Evolutionary conservation across 148 eudicot genomes (phyloP).

Genomic region (Vaccinium vitisidaea): DNA sequence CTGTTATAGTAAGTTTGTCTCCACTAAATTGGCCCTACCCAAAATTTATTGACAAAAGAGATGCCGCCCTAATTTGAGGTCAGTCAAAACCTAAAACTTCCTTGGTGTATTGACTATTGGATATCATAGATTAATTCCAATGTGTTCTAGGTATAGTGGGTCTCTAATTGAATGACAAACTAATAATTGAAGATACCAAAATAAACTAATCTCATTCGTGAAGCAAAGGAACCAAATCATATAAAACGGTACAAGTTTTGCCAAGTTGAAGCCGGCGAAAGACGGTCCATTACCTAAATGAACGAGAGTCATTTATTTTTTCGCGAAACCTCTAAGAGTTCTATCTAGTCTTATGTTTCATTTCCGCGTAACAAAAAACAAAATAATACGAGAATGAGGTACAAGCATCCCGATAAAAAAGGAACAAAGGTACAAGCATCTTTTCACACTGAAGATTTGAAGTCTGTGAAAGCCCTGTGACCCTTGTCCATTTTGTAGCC

Average conservation of each 20-base stretch:
- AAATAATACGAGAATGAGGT: not conserved
- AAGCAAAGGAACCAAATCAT: slow-evolving; percentile 18
- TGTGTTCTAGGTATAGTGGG: slow-evolving; percentile 21
- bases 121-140: slow-evolving; percentile 3
- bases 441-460: not conserved
- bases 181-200: not conserved
- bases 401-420: too few species aligned
- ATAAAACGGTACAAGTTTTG: not conserved
- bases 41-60: slow-evolving; percentile 31
- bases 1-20: slow-evolving; percentile 18
- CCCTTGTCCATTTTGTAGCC: slow-evolving; percentile 12
- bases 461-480: not conserved
- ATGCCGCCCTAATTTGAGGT: not conserved
- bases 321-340: too few species aligned
- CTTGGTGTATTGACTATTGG: slow-evolving; percentile 25
- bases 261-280: not conserved
- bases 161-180: slow-evolving; percentile 6
- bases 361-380: too few species aligned
- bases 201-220: not conserved
- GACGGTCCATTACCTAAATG: not conserved
- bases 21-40: slow-evolving; percentile 30
- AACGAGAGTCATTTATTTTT: not conserved
- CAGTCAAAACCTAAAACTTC: slow-evolving; percentile 18
- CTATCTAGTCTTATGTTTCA: too few species aligned
- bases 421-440: not conserved